Evolutionary conservation across 805 yeast genomes (phyloP).

Genomic region (Yarrowia deformans): DNA sequence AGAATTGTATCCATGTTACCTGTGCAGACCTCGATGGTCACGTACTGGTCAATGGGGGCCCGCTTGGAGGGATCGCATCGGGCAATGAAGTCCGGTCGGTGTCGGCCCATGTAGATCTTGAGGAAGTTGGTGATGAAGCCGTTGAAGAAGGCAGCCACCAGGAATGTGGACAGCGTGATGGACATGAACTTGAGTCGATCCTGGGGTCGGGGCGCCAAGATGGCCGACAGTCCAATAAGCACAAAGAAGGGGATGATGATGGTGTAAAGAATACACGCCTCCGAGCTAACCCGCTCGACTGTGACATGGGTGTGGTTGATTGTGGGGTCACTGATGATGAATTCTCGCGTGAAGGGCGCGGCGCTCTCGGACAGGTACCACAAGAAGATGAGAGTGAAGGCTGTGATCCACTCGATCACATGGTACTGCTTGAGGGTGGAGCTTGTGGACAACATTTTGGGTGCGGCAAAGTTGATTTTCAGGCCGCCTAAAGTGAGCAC

Average conservation of each 20-base stretch:
- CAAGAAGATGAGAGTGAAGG: constrained; percentile 16
- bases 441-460: constrained; percentile 34
- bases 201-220: constrained; percentile 42
- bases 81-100: constrained; percentile 89
- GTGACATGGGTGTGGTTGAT: constrained; percentile 31
- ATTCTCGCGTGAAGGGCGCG: constrained; percentile 35
- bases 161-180: constrained; percentile 39
- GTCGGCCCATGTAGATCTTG: constrained; percentile 87
- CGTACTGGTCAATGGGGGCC: constrained; percentile 56
- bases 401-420: constrained; percentile 36
- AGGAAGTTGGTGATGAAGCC: constrained; percentile 72
- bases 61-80: constrained; percentile 74
- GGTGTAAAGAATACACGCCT: constrained; percentile 34
- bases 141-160: constrained; percentile 51
- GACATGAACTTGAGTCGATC: constrained; percentile 58
- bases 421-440: constrained; percentile 33
- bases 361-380: constrained; percentile 29
- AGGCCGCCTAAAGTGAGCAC: constrained; percentile 38
- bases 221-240: constrained; percentile 46
- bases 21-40: constrained; percentile 52
- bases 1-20: constrained; percentile 47
- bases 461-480: constrained; percentile 33
- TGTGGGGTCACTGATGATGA: constrained; percentile 37
- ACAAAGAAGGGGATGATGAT: constrained; percentile 33
- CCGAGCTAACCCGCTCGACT: constrained; percentile 19